phyloP scores from a whole-genome alignment of 805 yeast genomes.

The Metschnikowia reukaufii region DNA sequence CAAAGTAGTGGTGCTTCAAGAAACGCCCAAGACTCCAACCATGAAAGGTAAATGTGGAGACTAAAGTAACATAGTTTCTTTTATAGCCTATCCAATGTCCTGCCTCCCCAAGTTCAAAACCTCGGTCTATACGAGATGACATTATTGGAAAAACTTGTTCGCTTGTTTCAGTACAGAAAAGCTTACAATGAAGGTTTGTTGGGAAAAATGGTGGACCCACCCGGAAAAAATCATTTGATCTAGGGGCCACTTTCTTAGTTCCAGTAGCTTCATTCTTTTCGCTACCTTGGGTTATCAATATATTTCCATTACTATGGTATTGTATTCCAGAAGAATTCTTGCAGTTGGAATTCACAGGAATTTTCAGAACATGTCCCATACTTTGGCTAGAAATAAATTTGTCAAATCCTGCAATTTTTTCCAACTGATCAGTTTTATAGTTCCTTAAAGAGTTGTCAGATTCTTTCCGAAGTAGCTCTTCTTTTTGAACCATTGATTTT shows the following conservation, averaged over 20 bases:
- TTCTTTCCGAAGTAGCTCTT: background rate
- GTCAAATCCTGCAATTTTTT: too few species aligned
- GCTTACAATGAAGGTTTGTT: conserved; percentile 2
- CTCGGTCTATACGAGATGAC: conserved; percentile 25
- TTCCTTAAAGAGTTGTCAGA: too few species aligned
- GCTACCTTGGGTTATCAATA: too few species aligned
- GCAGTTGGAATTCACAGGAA: too few species aligned
- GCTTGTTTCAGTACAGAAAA: conserved; percentile 3
- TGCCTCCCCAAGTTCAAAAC: conserved; percentile 21
- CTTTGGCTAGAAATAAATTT: too few species aligned
- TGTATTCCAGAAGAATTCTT: too few species aligned
- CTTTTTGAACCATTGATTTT: background rate
- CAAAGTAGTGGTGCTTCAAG: conserved; percentile 29
- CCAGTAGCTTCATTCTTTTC: background rate
- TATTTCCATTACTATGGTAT: too few species aligned
- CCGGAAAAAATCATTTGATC: conserved; percentile 60
- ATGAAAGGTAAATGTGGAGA: conserved; percentile 48
- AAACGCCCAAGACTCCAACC: conserved; percentile 19
- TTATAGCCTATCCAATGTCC: conserved; percentile 64
- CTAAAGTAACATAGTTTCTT: conserved; percentile 65
- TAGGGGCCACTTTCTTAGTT: conserved; percentile 48
- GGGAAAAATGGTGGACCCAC: conserved; percentile 52
- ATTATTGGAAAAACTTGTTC: conserved; percentile 12
- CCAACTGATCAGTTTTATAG: too few species aligned
- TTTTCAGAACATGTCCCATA: too few species aligned